Percentiles rank a stretch among this genome's conserved stretches.
These are phyloP conservation scores for Wickerhamomyces bovis DNA, from an alignment of 805 yeast species.

Conservation along the genomic window DNA sequence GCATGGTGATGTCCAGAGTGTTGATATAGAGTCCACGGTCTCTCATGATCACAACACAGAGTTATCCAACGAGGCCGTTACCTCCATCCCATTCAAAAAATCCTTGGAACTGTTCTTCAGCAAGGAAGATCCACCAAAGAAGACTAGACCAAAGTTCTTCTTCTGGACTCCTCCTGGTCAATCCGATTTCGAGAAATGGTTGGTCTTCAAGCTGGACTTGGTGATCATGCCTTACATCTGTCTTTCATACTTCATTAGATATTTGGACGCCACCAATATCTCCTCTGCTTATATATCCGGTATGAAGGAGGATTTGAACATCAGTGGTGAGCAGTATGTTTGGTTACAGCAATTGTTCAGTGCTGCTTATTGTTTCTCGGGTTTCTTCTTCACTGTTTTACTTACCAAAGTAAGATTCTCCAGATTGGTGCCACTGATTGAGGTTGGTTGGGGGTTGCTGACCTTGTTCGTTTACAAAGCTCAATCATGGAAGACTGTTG, in stretches of 20 bases:
- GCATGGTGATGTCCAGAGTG: background rate
- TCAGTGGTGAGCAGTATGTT: constrained; percentile 37
- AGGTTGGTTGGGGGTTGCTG: constrained; percentile 33
- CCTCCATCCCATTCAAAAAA: constrained; percentile 8
- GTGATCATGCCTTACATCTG: constrained; percentile 13
- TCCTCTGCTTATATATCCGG: constrained; percentile 55
- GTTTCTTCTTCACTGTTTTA: constrained; percentile 3
- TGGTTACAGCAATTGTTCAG: constrained; percentile 21
- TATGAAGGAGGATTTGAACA: constrained; percentile 42
- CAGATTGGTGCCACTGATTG: constrained; percentile 4
- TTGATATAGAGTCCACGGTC: background rate
- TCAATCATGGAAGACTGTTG: constrained; percentile 13
- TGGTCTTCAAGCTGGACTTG: constrained; percentile 10
- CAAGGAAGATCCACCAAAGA: constrained; percentile 9
- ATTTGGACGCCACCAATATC: constrained; percentile 50
- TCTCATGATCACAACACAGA: background rate
- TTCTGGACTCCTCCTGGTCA: constrained; percentile 12
- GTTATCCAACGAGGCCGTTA: background rate
- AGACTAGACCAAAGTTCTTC: constrained; percentile 10
- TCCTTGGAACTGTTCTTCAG: constrained; percentile 11
- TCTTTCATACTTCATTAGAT: constrained; percentile 31
- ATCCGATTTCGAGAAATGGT: constrained; percentile 3
- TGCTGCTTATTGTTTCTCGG: constrained; percentile 8
- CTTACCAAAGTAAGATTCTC: constrained; percentile 5
- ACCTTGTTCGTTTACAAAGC: constrained; percentile 34